A percentile compares a stretch with the other conserved stretches of the same genome.
These are phyloP conservation scores for Polymyxa betae DNA, from an alignment of 208 protist species.

Conservation along the genomic window DNA sequence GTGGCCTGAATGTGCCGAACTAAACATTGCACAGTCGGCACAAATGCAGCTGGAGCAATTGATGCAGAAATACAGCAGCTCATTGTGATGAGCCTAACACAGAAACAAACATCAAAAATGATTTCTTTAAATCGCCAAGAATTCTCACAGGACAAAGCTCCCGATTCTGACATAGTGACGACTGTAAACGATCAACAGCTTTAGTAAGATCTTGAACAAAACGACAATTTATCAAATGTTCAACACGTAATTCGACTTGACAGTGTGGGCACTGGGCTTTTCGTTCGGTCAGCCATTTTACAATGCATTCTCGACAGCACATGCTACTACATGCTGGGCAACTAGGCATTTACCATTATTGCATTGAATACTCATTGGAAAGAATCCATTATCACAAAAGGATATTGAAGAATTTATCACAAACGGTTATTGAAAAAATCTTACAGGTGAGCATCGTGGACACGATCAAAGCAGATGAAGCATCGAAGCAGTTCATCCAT, in stretches of 20 bases:
- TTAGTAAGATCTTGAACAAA: constrained; percentile 35
- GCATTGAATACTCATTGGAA: too few relatives aligned
- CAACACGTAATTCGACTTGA: constrained; percentile 2
- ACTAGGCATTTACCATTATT: too few relatives aligned
- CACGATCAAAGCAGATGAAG: constrained; percentile 46
- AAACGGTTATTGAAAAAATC: background rate
- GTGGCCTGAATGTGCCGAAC: constrained; percentile 20
- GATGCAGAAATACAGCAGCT: constrained; percentile 15
- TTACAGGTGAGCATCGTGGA: constrained; percentile 31
- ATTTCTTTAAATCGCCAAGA: background rate
- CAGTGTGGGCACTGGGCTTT: constrained; percentile 19
- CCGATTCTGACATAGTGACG: background rate
- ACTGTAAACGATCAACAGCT: background rate
- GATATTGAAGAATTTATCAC: background rate
- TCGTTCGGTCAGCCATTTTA: constrained; percentile 40
- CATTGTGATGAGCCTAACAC: background rate
- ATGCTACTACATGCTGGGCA: constrained; percentile 45
- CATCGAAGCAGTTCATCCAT: constrained; percentile 41
- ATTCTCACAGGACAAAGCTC: background rate
- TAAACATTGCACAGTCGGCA: constrained; percentile 42
- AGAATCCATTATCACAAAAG: constrained; percentile 4
- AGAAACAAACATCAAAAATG: background rate
- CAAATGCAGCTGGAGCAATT: constrained; percentile 14
- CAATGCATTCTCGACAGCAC: constrained; percentile 42
- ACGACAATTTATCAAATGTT: constrained; percentile 48